Conservation (phyloP, 176 grass and related monocot genomes). For the Leersia perrieri region DNA sequence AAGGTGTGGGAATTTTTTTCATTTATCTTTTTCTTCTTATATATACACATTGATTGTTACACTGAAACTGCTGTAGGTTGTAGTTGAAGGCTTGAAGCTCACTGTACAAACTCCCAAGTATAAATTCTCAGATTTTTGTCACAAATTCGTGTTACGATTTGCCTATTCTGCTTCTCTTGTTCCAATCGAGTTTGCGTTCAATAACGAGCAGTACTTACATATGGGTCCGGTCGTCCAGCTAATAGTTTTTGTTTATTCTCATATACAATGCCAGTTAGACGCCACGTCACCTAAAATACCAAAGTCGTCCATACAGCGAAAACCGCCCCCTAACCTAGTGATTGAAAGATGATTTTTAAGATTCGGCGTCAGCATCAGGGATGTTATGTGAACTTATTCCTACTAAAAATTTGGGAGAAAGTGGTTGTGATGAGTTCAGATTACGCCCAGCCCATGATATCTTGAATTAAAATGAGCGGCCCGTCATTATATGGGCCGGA, state of each 20-base stretch:
- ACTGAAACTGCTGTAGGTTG: constrained; percentile 6
- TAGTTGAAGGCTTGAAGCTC: constrained; percentile 4
- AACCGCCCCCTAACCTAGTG: too few species aligned
- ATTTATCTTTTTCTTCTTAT: not conserved
- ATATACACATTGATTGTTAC: not conserved
- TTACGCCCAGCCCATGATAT: not conserved
- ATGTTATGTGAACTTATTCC: too few species aligned
- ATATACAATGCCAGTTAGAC: too few species aligned
- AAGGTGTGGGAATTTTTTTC: not conserved
- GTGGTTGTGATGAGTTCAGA: not conserved
- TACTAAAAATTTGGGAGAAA: not conserved
- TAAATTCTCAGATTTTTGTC: not conserved
- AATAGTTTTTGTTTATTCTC: too few species aligned
- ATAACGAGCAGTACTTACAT: too few species aligned
- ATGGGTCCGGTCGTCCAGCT: too few species aligned
- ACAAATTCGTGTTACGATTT: not conserved
- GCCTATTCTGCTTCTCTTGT: not conserved
- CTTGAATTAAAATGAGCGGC: not conserved
- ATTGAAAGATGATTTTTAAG: too few species aligned
- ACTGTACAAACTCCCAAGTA: not conserved
- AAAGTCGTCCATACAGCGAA: too few species aligned
- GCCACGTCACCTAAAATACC: too few species aligned
- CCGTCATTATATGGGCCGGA: not conserved
- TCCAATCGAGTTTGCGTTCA: not conserved
- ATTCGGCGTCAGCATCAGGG: too few species aligned